Evolutionary conservation across 192 early-diverging fungal species (phyloP).

Genomic region (Coemansia sp.): DNA sequence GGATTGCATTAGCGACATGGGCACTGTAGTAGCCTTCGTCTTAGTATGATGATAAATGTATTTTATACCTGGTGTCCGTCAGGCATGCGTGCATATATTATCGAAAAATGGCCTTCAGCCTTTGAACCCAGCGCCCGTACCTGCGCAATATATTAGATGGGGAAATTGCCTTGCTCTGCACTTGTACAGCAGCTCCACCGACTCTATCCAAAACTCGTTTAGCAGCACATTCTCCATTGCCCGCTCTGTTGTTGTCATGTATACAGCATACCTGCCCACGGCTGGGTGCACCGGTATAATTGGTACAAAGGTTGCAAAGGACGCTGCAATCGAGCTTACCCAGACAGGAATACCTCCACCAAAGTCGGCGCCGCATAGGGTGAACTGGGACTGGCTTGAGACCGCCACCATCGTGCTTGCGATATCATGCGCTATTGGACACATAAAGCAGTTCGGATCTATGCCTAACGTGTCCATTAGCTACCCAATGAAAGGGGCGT

Average conservation of each 20-base stretch:
- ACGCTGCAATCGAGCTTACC: constrained; percentile 7
- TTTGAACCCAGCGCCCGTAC: too few species aligned
- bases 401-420: neutral
- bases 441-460: neutral
- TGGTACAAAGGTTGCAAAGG: constrained; percentile 1
- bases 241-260: constrained; percentile 1
- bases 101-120: too few species aligned
- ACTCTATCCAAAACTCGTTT: constrained; percentile 2
- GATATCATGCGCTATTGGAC: constrained; percentile 1
- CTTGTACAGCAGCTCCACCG: neutral
- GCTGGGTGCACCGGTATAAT: neutral
- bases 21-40: too few species aligned
- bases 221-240: constrained; percentile 6
- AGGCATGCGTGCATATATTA: too few species aligned
- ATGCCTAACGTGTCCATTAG: neutral
- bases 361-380: constrained; percentile 18
- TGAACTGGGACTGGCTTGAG: constrained; percentile 21
- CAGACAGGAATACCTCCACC: constrained; percentile 16
- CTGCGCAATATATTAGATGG: too few species aligned
- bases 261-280: constrained; percentile 9
- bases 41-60: too few species aligned
- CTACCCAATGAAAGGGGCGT: neutral
- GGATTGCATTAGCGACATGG: too few species aligned
- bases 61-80: too few species aligned
- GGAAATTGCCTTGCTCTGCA: too few species aligned